Evolutionary conservation across 225 moss, liverwort and hornwort genomes (phyloP), one percentile per base, ranked within the genome.

Genomic region (Polytrichum commune): DNA sequence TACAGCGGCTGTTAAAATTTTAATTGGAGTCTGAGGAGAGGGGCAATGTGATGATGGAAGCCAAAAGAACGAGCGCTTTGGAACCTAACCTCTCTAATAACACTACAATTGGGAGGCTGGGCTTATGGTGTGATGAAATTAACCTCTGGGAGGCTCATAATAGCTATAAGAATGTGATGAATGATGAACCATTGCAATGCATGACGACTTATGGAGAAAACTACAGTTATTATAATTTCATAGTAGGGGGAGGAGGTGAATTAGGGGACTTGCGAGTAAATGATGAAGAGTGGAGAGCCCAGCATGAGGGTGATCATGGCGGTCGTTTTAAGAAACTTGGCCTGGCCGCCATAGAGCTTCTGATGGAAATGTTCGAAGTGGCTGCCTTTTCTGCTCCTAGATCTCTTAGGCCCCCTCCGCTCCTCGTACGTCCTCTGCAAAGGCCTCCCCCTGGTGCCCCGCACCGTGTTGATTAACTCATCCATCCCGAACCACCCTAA

Each of bases 281-380:
- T 35, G 63, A 85, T 73, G 82, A 88, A 82, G 78, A 80, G 76
- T 35, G 88, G 88, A 68, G 88, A 88, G 24, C 65, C 69, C 1
- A 69, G 58, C 88, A 88, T 85, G 71, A 85, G 70, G n/a, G 73
- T 29, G 22, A 88, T 68, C 84, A 88, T 88, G 73, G 85, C 79
- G 66, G 80, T 78, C 5, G 71, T 80, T 78, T 82, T 88, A 74
- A 88, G 27, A n/a, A 85, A 77, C 74, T 82, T 88, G 4, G 80
- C 78, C 20, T 64, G 55, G 62, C 71, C 65, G 54, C 63, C 73
- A 55, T 65, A 67, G 30, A 85, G 70, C 67, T 32, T 70, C 77
- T 79, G 84, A 75, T 75, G 76, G 60, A 78, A 76, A 66, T 79
- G 79, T 55, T 79, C 78, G 19, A 69, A 63, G 63, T 79, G 81